Conservation (phyloP, 228 moss, liverwort and hornwort species). For the Sphagnum magellanicum region DNA sequence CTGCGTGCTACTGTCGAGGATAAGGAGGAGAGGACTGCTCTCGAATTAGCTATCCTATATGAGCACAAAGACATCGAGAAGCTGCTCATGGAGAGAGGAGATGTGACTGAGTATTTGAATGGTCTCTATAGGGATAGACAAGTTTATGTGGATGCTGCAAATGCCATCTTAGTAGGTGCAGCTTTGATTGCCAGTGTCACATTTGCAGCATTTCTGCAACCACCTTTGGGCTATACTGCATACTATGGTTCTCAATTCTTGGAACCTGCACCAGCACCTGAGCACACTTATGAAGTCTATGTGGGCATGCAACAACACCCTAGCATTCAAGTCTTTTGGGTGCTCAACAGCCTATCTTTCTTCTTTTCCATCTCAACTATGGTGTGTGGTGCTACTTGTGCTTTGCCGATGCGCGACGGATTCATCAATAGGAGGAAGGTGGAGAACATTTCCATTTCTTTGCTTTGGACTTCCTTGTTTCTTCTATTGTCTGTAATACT, state of each 20-base stretch:
- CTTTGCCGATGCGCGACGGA: conserved; percentile 50
- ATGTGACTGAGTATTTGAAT: conserved; percentile 64
- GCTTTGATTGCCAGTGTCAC: conserved; percentile 70
- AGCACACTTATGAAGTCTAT: conserved; percentile 27
- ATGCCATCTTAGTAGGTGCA: conserved; percentile 69
- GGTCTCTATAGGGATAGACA: conserved; percentile 70
- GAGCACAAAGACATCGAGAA: conserved; percentile 60
- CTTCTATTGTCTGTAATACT: conserved; percentile 62
- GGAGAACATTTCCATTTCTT: conserved; percentile 43
- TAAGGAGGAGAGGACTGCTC: conserved; percentile 34
- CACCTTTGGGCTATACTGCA: conserved; percentile 37
- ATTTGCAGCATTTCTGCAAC: conserved; percentile 64
- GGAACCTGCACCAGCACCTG: conserved; percentile 18
- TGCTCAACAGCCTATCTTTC: conserved; percentile 74
- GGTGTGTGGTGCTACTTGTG: conserved; percentile 54
- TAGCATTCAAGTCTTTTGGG: conserved; percentile 56
- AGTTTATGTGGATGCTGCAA: conserved; percentile 69
- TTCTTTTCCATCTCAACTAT: conserved; percentile 82
- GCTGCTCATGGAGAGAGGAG: conserved; percentile 50
- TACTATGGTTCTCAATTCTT: conserved; percentile 20
- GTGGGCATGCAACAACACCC: conserved; percentile 26
- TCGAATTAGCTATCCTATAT: conserved; percentile 68
- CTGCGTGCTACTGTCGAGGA: conserved; percentile 57
- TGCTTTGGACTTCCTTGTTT: conserved; percentile 61
- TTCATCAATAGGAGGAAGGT: conserved; percentile 63